These are phyloP conservation scores for Aspergillus persii DNA, from an alignment of 2,329 filamentous ascomycete genomes.

Conservation along the genomic window DNA sequence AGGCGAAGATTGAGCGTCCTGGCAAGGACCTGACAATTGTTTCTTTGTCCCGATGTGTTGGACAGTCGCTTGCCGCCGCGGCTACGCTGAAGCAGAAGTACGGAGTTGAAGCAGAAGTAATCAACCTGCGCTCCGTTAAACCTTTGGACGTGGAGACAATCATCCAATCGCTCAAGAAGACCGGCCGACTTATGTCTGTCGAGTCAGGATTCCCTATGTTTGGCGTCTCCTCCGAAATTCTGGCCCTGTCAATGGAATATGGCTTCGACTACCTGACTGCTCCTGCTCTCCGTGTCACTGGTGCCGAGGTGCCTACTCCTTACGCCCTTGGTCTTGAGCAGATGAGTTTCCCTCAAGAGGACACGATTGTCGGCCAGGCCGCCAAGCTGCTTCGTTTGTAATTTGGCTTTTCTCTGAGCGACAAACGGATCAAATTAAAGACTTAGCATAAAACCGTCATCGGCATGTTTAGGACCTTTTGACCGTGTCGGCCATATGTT, in stretches of 20 bases:
- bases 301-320: conserved; percentile 94
- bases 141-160: conserved; percentile 94
- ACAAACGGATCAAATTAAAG: conserved; percentile 13
- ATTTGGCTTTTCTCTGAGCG: conserved; percentile 21
- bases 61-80: conserved; percentile 83
- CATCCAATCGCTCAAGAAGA: conserved; percentile 98
- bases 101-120: conserved; percentile 90
- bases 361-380: conserved; percentile 81
- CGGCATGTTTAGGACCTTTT: conserved; percentile 34
- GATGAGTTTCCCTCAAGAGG: conserved; percentile 90
- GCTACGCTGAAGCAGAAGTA: conserved; percentile 94
- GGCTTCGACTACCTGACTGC: conserved; percentile 96
- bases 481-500: conserved; percentile 13
- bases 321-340: conserved; percentile 92
- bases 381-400: conserved; percentile 85
- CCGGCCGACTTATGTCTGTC: conserved; percentile 81
- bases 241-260: conserved; percentile 95
- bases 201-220: conserved; percentile 97
- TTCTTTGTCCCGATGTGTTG: conserved; percentile 89
- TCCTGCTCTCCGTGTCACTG: conserved; percentile 89
- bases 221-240: conserved; percentile 87
- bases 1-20: conserved; percentile 96
- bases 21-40: conserved; percentile 97
- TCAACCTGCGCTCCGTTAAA: conserved; percentile 98
- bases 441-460: conserved; percentile 29